phyloP scores from a whole-genome alignment of 257 asterid species.

The Knoxia roxburghii region DNA sequence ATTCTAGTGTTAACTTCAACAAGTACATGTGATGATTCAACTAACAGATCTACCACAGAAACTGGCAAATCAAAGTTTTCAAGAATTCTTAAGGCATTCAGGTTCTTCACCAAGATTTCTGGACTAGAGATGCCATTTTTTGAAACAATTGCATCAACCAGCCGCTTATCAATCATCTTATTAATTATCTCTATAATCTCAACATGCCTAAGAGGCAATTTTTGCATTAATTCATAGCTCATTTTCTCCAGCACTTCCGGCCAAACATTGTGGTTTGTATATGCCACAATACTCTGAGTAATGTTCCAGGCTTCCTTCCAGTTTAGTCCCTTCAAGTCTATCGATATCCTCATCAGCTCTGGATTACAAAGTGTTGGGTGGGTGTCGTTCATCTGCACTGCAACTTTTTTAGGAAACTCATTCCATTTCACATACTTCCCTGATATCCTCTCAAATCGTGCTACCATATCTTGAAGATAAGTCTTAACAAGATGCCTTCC shows the following conservation, averaged over 20 bases:
- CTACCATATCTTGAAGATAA: no score
- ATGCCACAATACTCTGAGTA: slow-evolving; percentile 84
- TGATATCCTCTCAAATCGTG: no score
- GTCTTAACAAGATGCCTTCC: no score
- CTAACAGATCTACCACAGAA: slow-evolving; percentile 31
- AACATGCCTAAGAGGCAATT: no score
- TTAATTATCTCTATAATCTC: slow-evolving; percentile 78
- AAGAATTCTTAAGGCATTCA: slow-evolving; percentile 63
- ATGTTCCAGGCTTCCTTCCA: slow-evolving; percentile 83
- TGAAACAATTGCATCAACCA: slow-evolving; percentile 54
- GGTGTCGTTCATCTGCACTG: no score
- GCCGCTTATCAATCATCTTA: slow-evolving; percentile 65
- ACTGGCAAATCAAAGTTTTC: slow-evolving; percentile 73
- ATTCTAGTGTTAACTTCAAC: no score
- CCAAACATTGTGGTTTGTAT: slow-evolving; percentile 82
- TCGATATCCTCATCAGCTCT: slow-evolving; percentile 75
- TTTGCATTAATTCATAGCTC: slow-evolving; percentile 71
- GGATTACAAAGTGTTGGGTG: slow-evolving; percentile 90
- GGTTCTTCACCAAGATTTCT: slow-evolving; percentile 49
- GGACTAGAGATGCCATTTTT: slow-evolving; percentile 49
- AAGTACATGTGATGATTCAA: no score
- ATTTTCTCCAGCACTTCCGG: slow-evolving; percentile 93
- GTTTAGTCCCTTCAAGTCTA: slow-evolving; percentile 68
- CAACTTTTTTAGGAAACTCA: no score
- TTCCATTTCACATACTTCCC: no score